Percentiles rank a stretch among this genome's conserved stretches.
phyloP scores from a whole-genome alignment of 805 yeast genomes.

The Yamadazyma olivae region DNA sequence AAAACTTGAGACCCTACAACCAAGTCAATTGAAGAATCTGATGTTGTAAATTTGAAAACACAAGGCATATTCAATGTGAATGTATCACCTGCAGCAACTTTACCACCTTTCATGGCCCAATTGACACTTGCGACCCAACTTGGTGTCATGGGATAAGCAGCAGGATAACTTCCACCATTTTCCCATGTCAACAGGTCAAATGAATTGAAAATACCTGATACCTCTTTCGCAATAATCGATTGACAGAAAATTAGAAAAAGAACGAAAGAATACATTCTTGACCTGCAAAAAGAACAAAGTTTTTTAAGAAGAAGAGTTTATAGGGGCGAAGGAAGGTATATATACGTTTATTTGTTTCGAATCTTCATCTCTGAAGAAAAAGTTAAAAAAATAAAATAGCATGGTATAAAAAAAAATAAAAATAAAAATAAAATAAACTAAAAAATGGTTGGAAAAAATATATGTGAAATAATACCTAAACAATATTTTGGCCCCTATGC shows the following conservation, averaged over 20 bases:
- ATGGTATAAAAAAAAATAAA: too few species aligned
- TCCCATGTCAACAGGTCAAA: conserved; percentile 3
- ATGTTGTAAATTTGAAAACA: conserved; percentile 19
- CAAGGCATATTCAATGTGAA: conserved; percentile 24
- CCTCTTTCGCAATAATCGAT: conserved; percentile 7
- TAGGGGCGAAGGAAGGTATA: too few species aligned
- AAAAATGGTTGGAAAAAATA: too few species aligned
- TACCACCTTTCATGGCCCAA: conserved; percentile 18
- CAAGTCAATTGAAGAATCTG: conserved; percentile 11
- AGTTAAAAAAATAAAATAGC: too few species aligned
- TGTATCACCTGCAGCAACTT: conserved; percentile 22
- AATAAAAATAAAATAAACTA: too few species aligned
- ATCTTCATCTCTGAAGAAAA: too few species aligned
- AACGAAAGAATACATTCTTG: background rate
- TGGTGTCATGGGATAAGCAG: conserved; percentile 2
- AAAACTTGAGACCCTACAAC: conserved; percentile 11
- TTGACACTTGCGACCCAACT: conserved; percentile 17
- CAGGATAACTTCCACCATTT: conserved; percentile 2
- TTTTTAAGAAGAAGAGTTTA: too few species aligned
- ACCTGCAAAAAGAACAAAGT: too few species aligned
- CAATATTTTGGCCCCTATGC: too few species aligned
- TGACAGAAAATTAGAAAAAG: background rate
- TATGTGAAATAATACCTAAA: too few species aligned
- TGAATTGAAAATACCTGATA: conserved; percentile 11
- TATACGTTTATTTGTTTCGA: too few species aligned